A percentile compares a stretch with the other conserved stretches of the same genome.
Conservation (phyloP, 306 rosid species). For the Oxytropis ochrocephala region DNA sequence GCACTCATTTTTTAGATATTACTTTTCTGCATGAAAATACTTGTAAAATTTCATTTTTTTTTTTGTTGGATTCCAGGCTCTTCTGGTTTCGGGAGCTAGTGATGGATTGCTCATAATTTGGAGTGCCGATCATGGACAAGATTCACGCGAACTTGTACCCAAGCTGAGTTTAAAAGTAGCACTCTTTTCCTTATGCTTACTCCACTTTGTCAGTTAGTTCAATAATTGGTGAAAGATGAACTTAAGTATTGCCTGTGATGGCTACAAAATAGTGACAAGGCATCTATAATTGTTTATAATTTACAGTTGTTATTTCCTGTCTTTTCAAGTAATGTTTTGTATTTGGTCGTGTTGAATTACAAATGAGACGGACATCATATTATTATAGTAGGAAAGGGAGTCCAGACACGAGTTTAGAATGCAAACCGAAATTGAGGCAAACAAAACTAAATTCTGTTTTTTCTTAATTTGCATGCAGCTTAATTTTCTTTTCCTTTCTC, state of each 20-base stretch:
- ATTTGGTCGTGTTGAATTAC: background rate
- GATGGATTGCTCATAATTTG: conserved; percentile 93
- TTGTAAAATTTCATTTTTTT: background rate
- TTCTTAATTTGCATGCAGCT: background rate
- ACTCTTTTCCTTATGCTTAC: conserved; percentile 14
- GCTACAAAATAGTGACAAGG: conserved; percentile 5
- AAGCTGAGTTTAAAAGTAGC: conserved; percentile 86
- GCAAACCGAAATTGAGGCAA: background rate
- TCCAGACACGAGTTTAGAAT: background rate
- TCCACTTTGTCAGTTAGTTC: background rate
- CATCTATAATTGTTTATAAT: conserved; percentile 12
- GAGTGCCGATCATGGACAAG: conserved; percentile 97
- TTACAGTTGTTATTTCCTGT: conserved; percentile 13
- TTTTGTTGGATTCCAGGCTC: conserved; percentile 58
- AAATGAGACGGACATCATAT: conserved; percentile 11
- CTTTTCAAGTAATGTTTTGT: conserved; percentile 1
- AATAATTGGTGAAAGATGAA: conserved; percentile 10
- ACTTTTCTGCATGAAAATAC: conserved; percentile 11
- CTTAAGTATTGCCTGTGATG: conserved; percentile 14
- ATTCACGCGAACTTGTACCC: conserved; percentile 97
- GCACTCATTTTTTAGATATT: background rate
- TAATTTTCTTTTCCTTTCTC: background rate
- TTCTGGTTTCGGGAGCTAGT: conserved; percentile 90
- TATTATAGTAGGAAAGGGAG: background rate
- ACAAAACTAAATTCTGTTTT: background rate